Evolutionary conservation across 1,284 basidiomycete species (phyloP), one percentile per base, ranked within the genome.

Genomic region (Stereum hirsutum): DNA sequence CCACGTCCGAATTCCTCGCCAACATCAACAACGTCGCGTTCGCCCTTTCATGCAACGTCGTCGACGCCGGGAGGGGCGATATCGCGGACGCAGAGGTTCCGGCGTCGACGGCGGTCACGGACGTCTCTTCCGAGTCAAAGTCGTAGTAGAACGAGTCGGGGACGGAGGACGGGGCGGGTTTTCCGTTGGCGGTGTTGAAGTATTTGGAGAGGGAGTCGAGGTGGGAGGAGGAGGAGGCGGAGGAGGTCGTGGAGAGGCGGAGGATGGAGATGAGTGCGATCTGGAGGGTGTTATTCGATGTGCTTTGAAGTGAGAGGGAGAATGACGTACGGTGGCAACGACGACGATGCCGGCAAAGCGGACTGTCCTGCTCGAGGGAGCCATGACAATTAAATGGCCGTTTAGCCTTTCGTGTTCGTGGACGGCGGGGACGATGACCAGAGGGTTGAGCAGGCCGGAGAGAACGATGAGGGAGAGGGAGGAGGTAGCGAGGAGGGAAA

Each of bases 1-100:
- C 70, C 3, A 85, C 51, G 54, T 90, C 86, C 25, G 65, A 66
- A 57, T 89, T 89, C 33, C 85, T 64, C 12, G 80, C 79, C 42
- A 89, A 63, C 47, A 78, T 69, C 42, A 64, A 46, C 15, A 64
- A 39, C 4, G 57, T 59, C 15, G 62, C 62, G 46, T 63, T 63
- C 8, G 60, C 60, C 15, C 52, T 27, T 46, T 14, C 28, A 7
- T 10, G 24, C 1, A 23, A 6, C 4, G 30, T 17, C 6, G 8
- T 6, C 3, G 32, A 12, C 14, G 10, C 25, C 12, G 23, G 10
- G 21, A 14, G 32, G 10, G 32, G 20, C 17, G 24, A 41, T 34
- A n/a, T 17, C 15, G 8, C 8, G 15, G 33, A 15, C 8, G 21
- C 20, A 5, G 30, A 20, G 11, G 11, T 14, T 10, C 5, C 17